Conservation (phyloP, 306 rosid genomes). For the Fragaria vesca region DNA sequence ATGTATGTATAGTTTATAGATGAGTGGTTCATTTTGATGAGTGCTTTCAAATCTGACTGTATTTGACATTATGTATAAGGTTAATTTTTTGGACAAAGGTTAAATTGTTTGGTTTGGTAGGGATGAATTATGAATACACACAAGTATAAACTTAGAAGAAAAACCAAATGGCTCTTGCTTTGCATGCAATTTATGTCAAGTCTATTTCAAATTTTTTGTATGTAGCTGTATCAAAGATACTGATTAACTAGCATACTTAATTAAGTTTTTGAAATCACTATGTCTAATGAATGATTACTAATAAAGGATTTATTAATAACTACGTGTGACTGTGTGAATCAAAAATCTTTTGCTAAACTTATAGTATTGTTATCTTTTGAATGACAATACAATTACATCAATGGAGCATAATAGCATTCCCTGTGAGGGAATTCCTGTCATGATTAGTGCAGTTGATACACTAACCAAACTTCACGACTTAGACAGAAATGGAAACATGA, state of each 20-base stretch:
- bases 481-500: neutral
- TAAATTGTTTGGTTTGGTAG: too few relatives aligned
- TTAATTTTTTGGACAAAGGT: too few relatives aligned
- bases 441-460: constrained; percentile 11
- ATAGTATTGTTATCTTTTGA: neutral
- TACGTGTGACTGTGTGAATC: too few relatives aligned
- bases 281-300: too few relatives aligned
- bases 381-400: neutral
- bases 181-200: neutral
- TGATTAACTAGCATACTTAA: too few relatives aligned
- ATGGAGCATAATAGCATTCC: neutral
- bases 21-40: neutral
- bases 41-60: neutral
- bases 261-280: too few relatives aligned
- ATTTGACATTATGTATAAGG: neutral
- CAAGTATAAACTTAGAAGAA: neutral
- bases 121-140: too few relatives aligned
- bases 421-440: neutral
- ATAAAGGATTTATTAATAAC: too few relatives aligned
- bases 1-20: neutral
- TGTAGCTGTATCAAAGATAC: too few relatives aligned
- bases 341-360: too few relatives aligned
- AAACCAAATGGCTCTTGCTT: neutral
- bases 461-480: neutral
- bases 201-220: too few relatives aligned